Conservation (phyloP, 768 basidiomycete species). For the Pleurotus tuoliensis region DNA sequence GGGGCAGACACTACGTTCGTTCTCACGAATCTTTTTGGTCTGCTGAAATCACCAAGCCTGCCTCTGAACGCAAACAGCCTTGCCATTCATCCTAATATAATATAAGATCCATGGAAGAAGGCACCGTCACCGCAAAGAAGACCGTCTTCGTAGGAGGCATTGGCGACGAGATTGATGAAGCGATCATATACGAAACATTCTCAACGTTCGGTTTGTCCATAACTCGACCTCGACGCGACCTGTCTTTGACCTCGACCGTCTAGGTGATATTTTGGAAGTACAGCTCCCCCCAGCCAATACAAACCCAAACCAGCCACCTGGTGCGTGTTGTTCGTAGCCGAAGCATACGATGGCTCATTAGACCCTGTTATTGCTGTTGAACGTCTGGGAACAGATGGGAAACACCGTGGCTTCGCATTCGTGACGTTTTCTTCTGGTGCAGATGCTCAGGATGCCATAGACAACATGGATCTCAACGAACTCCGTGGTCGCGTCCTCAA, state of each 20-base stretch:
- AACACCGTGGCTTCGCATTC: constrained; percentile 93
- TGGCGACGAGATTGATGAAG: constrained; percentile 80
- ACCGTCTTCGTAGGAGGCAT: constrained; percentile 85
- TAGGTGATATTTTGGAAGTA: constrained; percentile 92
- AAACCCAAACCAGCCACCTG: constrained; percentile 61
- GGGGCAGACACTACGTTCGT: not conserved
- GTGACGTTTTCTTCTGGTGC: constrained; percentile 76
- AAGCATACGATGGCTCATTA: not conserved
- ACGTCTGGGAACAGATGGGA: constrained; percentile 44
- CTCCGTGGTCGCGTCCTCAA: constrained; percentile 71
- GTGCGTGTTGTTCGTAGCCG: constrained; percentile 28
- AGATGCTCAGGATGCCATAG: constrained; percentile 94
- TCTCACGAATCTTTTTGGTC: not conserved
- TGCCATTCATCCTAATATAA: not conserved
- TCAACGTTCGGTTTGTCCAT: constrained; percentile 74
- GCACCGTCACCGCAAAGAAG: constrained; percentile 71
- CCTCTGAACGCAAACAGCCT: too few species aligned
- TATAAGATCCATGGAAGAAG: constrained; percentile 63
- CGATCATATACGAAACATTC: constrained; percentile 72
- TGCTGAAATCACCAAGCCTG: not conserved
- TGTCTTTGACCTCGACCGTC: constrained; percentile 10
- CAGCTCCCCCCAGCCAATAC: constrained; percentile 78
- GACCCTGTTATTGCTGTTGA: not conserved
- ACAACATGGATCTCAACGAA: constrained; percentile 98
- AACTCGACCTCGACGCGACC: constrained; percentile 1